Conservation (phyloP, 306 rosid genomes). For the Fagus crenata region DNA sequence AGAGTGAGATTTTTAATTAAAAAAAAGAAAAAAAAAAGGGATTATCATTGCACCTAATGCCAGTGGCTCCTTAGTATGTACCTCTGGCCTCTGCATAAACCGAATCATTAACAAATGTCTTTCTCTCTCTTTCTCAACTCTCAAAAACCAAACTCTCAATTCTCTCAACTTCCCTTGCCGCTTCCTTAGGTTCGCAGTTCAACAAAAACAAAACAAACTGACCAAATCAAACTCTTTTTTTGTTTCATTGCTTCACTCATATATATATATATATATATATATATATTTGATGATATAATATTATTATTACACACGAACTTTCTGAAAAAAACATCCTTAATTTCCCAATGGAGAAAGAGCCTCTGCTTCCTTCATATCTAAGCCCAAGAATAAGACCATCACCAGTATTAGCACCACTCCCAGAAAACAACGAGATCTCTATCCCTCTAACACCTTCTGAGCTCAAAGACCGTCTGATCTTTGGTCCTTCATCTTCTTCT, state of each 20-base stretch:
- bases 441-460: constrained; percentile 58
- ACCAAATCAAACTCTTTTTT: background rate
- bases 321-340: constrained; percentile 2
- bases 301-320: too few species aligned
- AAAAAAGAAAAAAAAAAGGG: too few species aligned
- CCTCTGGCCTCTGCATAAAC: background rate
- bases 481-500: constrained; percentile 59
- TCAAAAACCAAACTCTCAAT: too few species aligned
- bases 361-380: constrained; percentile 55
- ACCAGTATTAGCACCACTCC: constrained; percentile 46
- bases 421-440: constrained; percentile 61
- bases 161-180: background rate
- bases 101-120: background rate
- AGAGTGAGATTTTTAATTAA: too few species aligned
- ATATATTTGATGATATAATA: too few species aligned
- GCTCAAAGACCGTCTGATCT: constrained; percentile 80
- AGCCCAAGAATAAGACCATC: constrained; percentile 48
- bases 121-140: background rate
- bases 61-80: background rate
- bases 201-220: background rate
- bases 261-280: too few species aligned
- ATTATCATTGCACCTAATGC: too few species aligned
- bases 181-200: background rate
- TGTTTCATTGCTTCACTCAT: background rate
- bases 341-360: constrained; percentile 76